Evolutionary conservation across 352 stramenopile genomes (phyloP).

Genomic region (Phytophthora multivora): DNA sequence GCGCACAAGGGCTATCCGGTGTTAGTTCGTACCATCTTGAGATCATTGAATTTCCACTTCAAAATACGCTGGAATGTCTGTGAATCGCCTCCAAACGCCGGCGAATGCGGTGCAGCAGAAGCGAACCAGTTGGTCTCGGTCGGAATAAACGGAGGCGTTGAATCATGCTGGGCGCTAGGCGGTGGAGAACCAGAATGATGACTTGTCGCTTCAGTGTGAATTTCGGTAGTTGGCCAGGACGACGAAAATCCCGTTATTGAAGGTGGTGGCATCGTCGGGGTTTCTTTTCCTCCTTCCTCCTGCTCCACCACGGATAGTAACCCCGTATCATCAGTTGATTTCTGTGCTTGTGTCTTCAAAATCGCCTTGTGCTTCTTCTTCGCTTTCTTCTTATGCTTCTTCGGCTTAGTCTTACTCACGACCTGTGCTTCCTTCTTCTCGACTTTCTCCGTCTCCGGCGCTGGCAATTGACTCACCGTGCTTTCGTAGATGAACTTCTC

Average conservation of each 20-base stretch:
- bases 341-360: neutral
- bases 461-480: slow-evolving; percentile 46
- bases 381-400: slow-evolving; percentile 37
- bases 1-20: neutral
- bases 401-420: slow-evolving; percentile 1
- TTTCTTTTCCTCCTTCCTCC: neutral
- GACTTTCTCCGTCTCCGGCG: slow-evolving; percentile 4
- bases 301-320: slow-evolving; percentile 4
- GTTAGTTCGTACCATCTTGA: slow-evolving; percentile 72
- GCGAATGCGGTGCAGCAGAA: slow-evolving; percentile 28
- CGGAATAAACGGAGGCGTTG: slow-evolving; percentile 11
- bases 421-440: slow-evolving; percentile 7
- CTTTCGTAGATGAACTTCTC: slow-evolving; percentile 91
- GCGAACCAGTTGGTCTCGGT: slow-evolving; percentile 32
- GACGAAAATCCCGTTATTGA: neutral
- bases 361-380: slow-evolving; percentile 27
- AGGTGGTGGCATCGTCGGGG: neutral
- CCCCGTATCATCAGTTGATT: neutral
- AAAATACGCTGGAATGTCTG: slow-evolving; percentile 76
- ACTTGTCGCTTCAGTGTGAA: neutral
- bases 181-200: neutral
- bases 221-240: slow-evolving; percentile 2
- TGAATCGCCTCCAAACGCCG: slow-evolving; percentile 36
- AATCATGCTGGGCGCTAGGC: slow-evolving; percentile 1
- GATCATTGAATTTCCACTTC: slow-evolving; percentile 88